phyloP scores from a whole-genome alignment of 2,329 filamentous ascomycete genomes.

The Aspergillus ochraceoroseus region DNA sequence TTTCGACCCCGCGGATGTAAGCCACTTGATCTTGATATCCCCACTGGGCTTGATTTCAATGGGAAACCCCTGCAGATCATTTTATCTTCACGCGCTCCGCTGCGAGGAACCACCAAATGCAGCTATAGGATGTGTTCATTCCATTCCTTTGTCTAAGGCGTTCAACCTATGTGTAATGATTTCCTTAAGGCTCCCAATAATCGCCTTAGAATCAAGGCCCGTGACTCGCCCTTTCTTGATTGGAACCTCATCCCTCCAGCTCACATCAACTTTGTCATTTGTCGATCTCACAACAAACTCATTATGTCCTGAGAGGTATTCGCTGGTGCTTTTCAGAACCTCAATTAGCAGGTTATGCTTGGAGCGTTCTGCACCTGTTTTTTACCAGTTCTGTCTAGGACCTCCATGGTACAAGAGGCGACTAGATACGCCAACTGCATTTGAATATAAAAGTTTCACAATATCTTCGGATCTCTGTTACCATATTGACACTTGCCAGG shows the following conservation, averaged over 20 bases:
- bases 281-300: too few relatives aligned
- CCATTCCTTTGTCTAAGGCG: too few relatives aligned
- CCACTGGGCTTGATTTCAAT: background rate
- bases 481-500: background rate
- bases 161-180: too few relatives aligned
- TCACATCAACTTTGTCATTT: too few relatives aligned
- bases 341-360: background rate
- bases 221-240: too few relatives aligned
- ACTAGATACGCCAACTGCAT: background rate
- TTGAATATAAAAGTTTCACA: background rate
- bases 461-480: background rate
- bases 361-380: background rate
- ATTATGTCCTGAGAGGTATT: too few relatives aligned
- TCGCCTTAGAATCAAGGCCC: too few relatives aligned
- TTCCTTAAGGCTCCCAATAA: too few relatives aligned
- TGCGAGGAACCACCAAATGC: background rate
- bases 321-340: background rate
- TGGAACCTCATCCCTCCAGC: too few relatives aligned
- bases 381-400: background rate
- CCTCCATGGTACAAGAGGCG: background rate
- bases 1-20: background rate
- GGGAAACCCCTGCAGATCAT: constrained; percentile 5
- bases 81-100: background rate
- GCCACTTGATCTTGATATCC: constrained; percentile 6
- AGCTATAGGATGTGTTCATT: background rate